phyloP scores from a whole-genome alignment of 2,329 filamentous ascomycete species.

The Tolypocladium album region DNA sequence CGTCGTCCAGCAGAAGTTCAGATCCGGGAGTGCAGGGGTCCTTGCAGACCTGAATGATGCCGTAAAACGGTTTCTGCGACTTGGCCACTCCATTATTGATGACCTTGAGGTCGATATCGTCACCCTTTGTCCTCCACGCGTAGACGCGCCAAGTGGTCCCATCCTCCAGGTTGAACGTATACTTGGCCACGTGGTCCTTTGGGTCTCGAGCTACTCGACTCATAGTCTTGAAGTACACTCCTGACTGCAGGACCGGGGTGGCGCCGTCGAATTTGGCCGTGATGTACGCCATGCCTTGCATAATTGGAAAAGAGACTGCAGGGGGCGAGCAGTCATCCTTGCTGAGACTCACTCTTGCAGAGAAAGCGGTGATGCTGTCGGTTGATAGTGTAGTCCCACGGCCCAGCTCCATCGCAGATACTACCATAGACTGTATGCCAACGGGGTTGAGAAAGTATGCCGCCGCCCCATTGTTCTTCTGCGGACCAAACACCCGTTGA shows the following conservation, averaged over 20 bases:
- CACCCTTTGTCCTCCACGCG: slow-evolving; percentile 47
- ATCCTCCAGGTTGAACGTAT: slow-evolving; percentile 61
- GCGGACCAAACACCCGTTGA: slow-evolving; percentile 57
- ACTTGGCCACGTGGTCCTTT: slow-evolving; percentile 62
- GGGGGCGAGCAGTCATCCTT: slow-evolving; percentile 40
- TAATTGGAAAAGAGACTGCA: slow-evolving; percentile 65
- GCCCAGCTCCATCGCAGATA: slow-evolving; percentile 69
- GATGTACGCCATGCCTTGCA: slow-evolving; percentile 84
- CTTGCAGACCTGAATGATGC: slow-evolving; percentile 76
- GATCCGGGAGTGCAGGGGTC: slow-evolving; percentile 44
- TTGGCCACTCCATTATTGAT: slow-evolving; percentile 54
- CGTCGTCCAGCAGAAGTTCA: slow-evolving; percentile 62
- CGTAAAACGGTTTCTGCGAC: slow-evolving; percentile 59
- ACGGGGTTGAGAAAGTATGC: slow-evolving; percentile 73
- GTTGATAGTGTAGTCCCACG: slow-evolving; percentile 44
- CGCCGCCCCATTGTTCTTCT: slow-evolving; percentile 43
- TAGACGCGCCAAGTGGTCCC: slow-evolving; percentile 73
- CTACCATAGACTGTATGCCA: slow-evolving; percentile 67
- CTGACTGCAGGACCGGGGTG: slow-evolving; percentile 63
- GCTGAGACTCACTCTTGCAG: slow-evolving; percentile 56
- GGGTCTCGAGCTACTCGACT: slow-evolving; percentile 44
- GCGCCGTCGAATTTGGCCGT: slow-evolving; percentile 65
- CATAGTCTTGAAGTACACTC: slow-evolving; percentile 62
- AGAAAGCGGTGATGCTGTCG: slow-evolving; percentile 46
- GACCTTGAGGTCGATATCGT: slow-evolving; percentile 56